phyloP scores from a whole-genome alignment of 345 rosid genomes.

The Bruguiera gymnorhiza region DNA sequence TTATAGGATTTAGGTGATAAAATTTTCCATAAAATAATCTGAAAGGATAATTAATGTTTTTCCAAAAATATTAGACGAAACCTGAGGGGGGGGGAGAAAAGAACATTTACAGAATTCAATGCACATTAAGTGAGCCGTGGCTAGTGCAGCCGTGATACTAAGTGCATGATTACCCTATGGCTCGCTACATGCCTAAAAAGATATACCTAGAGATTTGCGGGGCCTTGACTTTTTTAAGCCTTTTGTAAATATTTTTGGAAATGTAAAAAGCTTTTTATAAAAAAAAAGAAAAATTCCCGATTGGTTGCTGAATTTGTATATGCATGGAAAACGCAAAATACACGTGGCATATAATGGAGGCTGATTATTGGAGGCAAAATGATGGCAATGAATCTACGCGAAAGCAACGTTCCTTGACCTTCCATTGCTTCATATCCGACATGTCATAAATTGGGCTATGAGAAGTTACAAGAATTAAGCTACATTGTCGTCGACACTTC shows the following conservation, averaged over 20 bases:
- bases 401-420: constrained; percentile 12
- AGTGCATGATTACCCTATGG: constrained; percentile 11
- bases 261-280: too few relatives aligned
- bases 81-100: not conserved
- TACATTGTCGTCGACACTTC: not conserved
- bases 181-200: not conserved
- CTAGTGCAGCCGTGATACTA: constrained; percentile 12
- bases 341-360: constrained; percentile 8
- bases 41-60: too few relatives aligned
- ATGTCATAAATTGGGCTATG: not conserved
- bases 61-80: not conserved
- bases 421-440: not conserved
- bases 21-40: too few relatives aligned
- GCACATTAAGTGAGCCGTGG: not conserved
- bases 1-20: too few relatives aligned
- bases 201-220: not conserved
- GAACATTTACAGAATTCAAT: not conserved
- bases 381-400: constrained; percentile 6
- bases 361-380: constrained; percentile 8
- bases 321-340: not conserved
- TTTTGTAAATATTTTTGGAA: too few relatives aligned
- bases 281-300: too few relatives aligned
- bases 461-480: not conserved
- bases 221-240: not conserved
- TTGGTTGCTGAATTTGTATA: too few relatives aligned